Evolutionary conservation across 257 asterid genomes (phyloP).

Genomic region (Primulina huaijiensis): DNA sequence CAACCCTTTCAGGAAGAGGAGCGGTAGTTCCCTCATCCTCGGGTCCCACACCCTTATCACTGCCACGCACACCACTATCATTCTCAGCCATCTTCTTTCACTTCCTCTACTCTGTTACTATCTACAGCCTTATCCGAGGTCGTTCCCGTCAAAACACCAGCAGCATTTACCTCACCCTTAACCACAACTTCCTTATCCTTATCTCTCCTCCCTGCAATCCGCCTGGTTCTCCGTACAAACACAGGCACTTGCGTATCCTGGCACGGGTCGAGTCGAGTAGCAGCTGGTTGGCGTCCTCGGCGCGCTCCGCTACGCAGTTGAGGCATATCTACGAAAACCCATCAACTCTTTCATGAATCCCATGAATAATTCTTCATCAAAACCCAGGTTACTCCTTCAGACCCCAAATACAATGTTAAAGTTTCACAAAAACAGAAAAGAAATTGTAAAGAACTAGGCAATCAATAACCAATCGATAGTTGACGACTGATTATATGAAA

Average conservation of each 20-base stretch:
- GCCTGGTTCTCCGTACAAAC: background rate
- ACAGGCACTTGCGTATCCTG: slow-evolving; percentile 7
- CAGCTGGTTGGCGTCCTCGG: slow-evolving; percentile 37
- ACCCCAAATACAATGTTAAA: slow-evolving; percentile 25
- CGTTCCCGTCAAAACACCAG: slow-evolving; percentile 31
- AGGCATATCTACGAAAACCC: slow-evolving; percentile 47
- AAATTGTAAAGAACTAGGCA: background rate
- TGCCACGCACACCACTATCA: slow-evolving; percentile 40
- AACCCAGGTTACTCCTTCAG: slow-evolving; percentile 18
- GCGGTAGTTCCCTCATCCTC: slow-evolving; percentile 53
- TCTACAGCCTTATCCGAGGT: slow-evolving; percentile 15
- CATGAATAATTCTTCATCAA: slow-evolving; percentile 33
- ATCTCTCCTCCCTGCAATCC: slow-evolving; percentile 17
- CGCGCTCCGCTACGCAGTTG: slow-evolving; percentile 54
- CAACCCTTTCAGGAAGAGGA: slow-evolving; percentile 53
- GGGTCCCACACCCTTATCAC: slow-evolving; percentile 39
- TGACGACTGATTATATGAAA: background rate
- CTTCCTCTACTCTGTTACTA: slow-evolving; percentile 25
- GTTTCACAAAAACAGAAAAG: background rate
- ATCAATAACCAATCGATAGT: background rate
- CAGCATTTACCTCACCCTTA: slow-evolving; percentile 9
- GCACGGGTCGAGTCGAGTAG: slow-evolving; percentile 11
- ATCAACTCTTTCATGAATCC: slow-evolving; percentile 13
- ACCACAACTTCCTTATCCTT: slow-evolving; percentile 19
- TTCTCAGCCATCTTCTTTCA: slow-evolving; percentile 37